Evolutionary conservation across 345 rosid genomes (phyloP).

Genomic region (Leavenworthia alabamica): DNA sequence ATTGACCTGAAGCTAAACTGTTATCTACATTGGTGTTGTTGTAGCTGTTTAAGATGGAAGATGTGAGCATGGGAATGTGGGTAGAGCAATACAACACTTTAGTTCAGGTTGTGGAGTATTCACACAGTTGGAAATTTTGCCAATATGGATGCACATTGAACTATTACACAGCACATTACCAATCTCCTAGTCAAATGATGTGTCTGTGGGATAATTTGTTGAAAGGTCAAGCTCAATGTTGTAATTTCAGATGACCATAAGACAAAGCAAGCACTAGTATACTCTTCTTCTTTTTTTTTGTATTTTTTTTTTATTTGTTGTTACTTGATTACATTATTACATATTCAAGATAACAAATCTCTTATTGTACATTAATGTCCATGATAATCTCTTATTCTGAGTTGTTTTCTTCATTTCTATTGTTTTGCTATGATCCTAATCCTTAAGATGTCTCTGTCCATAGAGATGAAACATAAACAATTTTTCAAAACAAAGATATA

Average conservation of each 20-base stretch:
- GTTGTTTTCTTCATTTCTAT: too few relatives aligned
- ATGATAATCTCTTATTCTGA: too few relatives aligned
- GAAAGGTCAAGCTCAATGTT: conserved; percentile 67
- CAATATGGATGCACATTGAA: conserved; percentile 88
- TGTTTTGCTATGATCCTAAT: too few relatives aligned
- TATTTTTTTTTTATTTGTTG: neutral
- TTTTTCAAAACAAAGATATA: too few relatives aligned
- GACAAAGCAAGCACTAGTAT: neutral
- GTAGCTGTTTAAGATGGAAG: conserved; percentile 98
- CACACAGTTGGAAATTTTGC: conserved; percentile 92
- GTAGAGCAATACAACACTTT: conserved; percentile 72
- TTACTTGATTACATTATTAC: conserved; percentile 2
- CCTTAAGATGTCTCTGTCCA: too few relatives aligned
- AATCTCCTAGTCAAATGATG: conserved; percentile 90
- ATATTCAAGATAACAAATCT: neutral
- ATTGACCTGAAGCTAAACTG: neutral
- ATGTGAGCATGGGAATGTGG: conserved; percentile 99
- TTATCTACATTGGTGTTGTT: conserved; percentile 11
- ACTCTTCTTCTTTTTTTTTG: neutral
- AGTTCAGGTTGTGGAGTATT: conserved; percentile 56
- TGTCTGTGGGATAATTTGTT: conserved; percentile 85
- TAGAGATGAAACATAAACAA: too few relatives aligned
- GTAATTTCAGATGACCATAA: conserved; percentile 68
- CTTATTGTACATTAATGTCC: conserved; percentile 19
- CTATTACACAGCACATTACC: conserved; percentile 91